Conservation (phyloP, 371 early-diverging fungal species). For the Nosema muscidifuracis region DNA sequence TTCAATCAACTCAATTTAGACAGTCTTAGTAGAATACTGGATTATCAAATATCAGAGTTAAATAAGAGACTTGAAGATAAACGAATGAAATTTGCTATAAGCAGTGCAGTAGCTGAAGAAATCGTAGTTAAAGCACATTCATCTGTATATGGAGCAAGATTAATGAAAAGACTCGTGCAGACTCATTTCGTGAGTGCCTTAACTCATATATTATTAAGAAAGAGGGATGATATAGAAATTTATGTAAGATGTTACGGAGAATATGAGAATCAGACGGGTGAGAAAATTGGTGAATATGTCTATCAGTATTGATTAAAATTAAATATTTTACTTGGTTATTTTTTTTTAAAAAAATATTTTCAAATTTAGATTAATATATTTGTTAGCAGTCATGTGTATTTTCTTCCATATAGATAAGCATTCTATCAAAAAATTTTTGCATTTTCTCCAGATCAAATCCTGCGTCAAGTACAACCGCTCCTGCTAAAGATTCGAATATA, state of each 20-base stretch:
- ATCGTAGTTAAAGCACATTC: slow-evolving; percentile 68
- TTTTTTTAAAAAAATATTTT: not conserved
- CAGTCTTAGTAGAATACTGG: slow-evolving; percentile 66
- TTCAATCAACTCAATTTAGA: slow-evolving; percentile 68
- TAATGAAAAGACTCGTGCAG: slow-evolving; percentile 70
- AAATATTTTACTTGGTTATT: not conserved
- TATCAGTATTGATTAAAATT: slow-evolving; percentile 14
- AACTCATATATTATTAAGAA: slow-evolving; percentile 65
- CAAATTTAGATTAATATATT: not conserved
- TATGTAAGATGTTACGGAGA: slow-evolving; percentile 16
- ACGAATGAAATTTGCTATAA: slow-evolving; percentile 66
- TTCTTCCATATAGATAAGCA: not conserved
- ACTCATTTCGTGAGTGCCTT: slow-evolving; percentile 69
- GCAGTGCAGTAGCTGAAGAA: slow-evolving; percentile 65
- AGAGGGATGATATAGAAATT: slow-evolving; percentile 1
- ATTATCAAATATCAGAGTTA: slow-evolving; percentile 67
- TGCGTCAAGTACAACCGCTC: slow-evolving; percentile 53
- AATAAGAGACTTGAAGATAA: slow-evolving; percentile 67
- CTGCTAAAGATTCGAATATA: slow-evolving; percentile 53
- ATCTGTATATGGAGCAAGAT: slow-evolving; percentile 72
- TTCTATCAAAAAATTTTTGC: not conserved
- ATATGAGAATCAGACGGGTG: slow-evolving; percentile 20
- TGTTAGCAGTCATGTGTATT: not conserved
- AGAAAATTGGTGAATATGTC: slow-evolving; percentile 25
- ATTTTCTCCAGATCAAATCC: slow-evolving; percentile 26